Percentiles rank a stretch among this genome's conserved stretches.
Evolutionary conservation across 2,329 filamentous ascomycete species (phyloP).

Genomic region (Bertia moriformis): DNA sequence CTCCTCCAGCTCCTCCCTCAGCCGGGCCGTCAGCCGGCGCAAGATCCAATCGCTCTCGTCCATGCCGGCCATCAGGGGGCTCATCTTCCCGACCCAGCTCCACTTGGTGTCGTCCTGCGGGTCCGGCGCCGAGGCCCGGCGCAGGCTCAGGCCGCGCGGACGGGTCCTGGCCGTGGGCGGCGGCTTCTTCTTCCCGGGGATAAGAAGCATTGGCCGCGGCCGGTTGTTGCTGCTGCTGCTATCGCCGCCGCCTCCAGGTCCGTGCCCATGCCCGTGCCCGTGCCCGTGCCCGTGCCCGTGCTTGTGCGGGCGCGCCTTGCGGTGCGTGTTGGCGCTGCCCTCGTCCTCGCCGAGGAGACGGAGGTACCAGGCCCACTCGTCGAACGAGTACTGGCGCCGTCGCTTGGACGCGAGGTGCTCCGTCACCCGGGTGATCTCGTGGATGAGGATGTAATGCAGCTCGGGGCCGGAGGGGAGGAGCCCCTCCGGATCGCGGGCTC

Average conservation of each 20-base stretch:
- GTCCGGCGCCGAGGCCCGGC: too few relatives aligned
- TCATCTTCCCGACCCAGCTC: constrained; percentile 61
- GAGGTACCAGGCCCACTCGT: constrained; percentile 78
- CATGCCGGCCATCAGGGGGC: constrained; percentile 54
- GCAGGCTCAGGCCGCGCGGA: too few relatives aligned
- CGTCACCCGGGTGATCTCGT: constrained; percentile 54
- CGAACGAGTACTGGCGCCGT: constrained; percentile 57
- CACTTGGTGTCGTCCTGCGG: constrained; percentile 33
- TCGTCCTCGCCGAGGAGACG: constrained; percentile 60
- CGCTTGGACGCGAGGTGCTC: constrained; percentile 43
- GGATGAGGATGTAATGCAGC: constrained; percentile 52
- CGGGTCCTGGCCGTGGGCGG: too few relatives aligned
- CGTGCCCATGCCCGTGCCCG: background rate
- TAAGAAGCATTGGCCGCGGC: too few relatives aligned
- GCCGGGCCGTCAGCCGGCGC: constrained; percentile 40
- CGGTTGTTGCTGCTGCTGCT: background rate
- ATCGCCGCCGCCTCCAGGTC: background rate
- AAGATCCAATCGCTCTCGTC: constrained; percentile 63
- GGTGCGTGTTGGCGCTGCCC: constrained; percentile 30
- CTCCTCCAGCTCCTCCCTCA: constrained; percentile 32
- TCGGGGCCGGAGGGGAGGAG: constrained; percentile 28
- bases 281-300: background rate
- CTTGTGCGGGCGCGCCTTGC: constrained; percentile 11
- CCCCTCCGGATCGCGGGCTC: constrained; percentile 21
- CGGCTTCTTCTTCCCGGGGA: too few relatives aligned